phyloP scores from a whole-genome alignment of 2,329 filamentous ascomycete genomes.

The Orbilia brochopaga region DNA sequence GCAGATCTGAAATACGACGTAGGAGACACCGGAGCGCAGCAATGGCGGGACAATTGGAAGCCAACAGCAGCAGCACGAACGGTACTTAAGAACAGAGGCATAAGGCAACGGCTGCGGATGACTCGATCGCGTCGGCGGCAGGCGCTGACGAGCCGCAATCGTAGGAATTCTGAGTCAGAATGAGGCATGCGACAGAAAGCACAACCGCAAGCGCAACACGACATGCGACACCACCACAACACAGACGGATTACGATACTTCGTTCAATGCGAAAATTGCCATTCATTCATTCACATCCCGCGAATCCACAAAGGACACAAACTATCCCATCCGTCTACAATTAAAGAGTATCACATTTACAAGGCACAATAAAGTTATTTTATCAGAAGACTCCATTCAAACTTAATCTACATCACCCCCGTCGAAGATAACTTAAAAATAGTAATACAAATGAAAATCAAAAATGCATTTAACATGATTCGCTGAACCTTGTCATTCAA shows the following conservation, averaged over 20 bases:
- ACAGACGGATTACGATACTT: background rate
- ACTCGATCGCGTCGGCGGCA: background rate
- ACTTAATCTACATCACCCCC: conserved; percentile 50
- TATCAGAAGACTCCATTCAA: conserved; percentile 48
- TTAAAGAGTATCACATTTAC: background rate
- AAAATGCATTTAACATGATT: conserved; percentile 50
- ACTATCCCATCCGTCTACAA: background rate
- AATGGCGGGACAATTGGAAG: background rate
- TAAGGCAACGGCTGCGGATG: too few species aligned
- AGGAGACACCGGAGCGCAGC: background rate
- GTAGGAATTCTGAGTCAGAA: background rate
- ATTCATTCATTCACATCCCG: too few species aligned
- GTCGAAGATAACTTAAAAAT: conserved; percentile 49
- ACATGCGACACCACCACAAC: background rate
- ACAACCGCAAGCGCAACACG: too few species aligned
- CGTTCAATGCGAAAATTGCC: too few species aligned
- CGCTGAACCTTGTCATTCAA: conserved; percentile 50
- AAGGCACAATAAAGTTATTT: conserved; percentile 10
- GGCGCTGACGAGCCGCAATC: background rate
- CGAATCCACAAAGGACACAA: too few species aligned
- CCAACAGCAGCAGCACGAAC: too few species aligned
- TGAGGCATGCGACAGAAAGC: too few species aligned
- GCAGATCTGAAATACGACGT: background rate
- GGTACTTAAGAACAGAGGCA: too few species aligned
- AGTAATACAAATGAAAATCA: conserved; percentile 50